These are phyloP conservation scores for Hemisphaericaspora lyxosophila DNA, from an alignment of 1,139 yeast genomes.

Conservation along the genomic window DNA sequence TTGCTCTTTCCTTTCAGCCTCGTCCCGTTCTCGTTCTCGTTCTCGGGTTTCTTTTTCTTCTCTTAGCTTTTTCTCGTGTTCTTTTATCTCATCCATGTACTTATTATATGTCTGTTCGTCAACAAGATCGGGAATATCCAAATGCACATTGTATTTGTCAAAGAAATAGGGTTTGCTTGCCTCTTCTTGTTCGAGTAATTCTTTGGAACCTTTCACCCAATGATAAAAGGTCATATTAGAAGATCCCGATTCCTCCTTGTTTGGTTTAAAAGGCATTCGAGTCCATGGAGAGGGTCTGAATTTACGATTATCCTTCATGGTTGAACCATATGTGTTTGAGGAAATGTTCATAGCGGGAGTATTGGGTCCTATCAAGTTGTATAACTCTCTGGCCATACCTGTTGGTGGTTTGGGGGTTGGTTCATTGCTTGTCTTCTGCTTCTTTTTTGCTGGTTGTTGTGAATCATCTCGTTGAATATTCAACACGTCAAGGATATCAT, in stretches of 20 bases:
- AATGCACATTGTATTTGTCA: slow-evolving; percentile 69
- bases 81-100: slow-evolving; percentile 44
- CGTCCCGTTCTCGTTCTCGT: slow-evolving; percentile 24
- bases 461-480: slow-evolving; percentile 54
- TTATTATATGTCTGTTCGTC: slow-evolving; percentile 61
- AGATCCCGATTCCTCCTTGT: slow-evolving; percentile 50
- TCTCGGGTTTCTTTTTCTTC: slow-evolving; percentile 21
- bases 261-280: slow-evolving; percentile 56
- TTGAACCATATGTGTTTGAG: slow-evolving; percentile 43
- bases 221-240: slow-evolving; percentile 56
- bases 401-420: slow-evolving; percentile 49
- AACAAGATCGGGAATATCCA: slow-evolving; percentile 70
- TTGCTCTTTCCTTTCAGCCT: slow-evolving; percentile 13
- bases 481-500: slow-evolving; percentile 76
- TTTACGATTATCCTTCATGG: slow-evolving; percentile 66
- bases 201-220: slow-evolving; percentile 83
- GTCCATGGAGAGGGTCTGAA: slow-evolving; percentile 85
- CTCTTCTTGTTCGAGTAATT: slow-evolving; percentile 41
- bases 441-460: slow-evolving; percentile 39
- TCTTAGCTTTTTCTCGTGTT: slow-evolving; percentile 22
- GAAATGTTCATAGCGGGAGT: slow-evolving; percentile 76
- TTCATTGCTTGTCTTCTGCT: slow-evolving; percentile 26
- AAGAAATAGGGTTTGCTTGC: slow-evolving; percentile 61
- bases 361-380: slow-evolving; percentile 84
- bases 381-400: slow-evolving; percentile 90